Evolutionary conservation across 768 basidiomycete genomes (phyloP).

Genomic region (Russula sp.): DNA sequence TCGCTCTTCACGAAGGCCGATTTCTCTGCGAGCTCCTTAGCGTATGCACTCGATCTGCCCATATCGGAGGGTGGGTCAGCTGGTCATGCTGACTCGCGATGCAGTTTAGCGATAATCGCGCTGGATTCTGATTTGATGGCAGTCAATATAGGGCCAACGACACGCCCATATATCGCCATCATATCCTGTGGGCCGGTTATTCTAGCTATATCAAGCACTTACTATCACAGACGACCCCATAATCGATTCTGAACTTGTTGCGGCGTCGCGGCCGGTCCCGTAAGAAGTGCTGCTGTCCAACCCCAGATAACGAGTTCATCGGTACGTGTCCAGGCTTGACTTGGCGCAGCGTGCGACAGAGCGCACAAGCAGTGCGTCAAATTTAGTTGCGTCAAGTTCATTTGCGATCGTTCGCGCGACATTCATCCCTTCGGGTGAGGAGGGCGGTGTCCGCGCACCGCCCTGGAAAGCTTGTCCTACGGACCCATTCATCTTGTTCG

Average conservation of each 20-base stretch:
- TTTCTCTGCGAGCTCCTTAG: constrained; percentile 89
- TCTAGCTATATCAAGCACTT: constrained; percentile 23
- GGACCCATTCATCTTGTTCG: constrained; percentile 76
- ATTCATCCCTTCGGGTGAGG: constrained; percentile 67
- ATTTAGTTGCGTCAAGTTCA: constrained; percentile 87
- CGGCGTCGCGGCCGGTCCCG: constrained; percentile 71
- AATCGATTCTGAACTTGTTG: constrained; percentile 23
- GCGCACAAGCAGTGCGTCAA: constrained; percentile 82
- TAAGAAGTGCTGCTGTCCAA: constrained; percentile 65
- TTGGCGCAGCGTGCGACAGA: constrained; percentile 71
- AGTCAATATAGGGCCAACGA: constrained; percentile 55
- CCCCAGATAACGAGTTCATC: constrained; percentile 73
- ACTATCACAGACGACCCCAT: constrained; percentile 59
- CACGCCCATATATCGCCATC: constrained; percentile 43
- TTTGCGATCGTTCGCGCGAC: constrained; percentile 77
- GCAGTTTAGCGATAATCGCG: constrained; percentile 74
- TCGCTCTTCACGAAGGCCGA: constrained; percentile 75
- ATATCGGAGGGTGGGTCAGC: constrained; percentile 50
- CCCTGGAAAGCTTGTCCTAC: constrained; percentile 72
- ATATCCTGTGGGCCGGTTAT: constrained; percentile 39
- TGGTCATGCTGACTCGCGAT: constrained; percentile 72
- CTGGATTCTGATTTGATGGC: constrained; percentile 77
- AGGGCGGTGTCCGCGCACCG: constrained; percentile 63
- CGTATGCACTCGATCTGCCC: constrained; percentile 73
- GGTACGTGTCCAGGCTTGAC: constrained; percentile 60